Evolutionary conservation across 2,329 filamentous ascomycete species (phyloP).

Genomic region (Sclerotinia trifoliorum): DNA sequence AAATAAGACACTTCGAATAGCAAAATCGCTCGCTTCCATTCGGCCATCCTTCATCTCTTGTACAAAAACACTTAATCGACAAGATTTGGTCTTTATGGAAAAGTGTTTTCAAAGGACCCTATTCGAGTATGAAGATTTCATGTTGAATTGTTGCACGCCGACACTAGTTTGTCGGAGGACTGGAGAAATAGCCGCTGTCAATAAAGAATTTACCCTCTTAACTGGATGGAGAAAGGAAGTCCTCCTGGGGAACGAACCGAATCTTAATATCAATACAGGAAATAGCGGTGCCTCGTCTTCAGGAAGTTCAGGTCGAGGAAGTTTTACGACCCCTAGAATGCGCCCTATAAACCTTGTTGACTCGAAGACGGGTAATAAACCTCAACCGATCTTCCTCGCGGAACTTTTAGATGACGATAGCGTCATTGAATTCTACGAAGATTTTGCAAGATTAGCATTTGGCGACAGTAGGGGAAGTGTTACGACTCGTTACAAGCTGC

Average conservation of each 20-base stretch:
- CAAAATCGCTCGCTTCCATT: constrained; percentile 83
- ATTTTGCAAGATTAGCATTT: constrained; percentile 90
- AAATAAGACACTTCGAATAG: constrained; percentile 77
- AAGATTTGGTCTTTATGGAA: constrained; percentile 96
- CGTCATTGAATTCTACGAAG: constrained; percentile 92
- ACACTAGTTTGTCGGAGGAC: constrained; percentile 90
- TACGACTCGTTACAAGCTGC: constrained; percentile 76
- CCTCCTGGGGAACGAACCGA: constrained; percentile 80
- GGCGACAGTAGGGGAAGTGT: constrained; percentile 85
- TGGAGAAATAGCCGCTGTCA: constrained; percentile 90
- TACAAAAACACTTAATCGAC: constrained; percentile 80
- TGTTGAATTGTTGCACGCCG: constrained; percentile 83
- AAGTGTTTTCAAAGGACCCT: constrained; percentile 92
- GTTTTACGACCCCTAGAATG: constrained; percentile 53
- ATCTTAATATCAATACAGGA: constrained; percentile 75
- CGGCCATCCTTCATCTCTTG: constrained; percentile 91
- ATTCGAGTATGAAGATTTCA: constrained; percentile 90
- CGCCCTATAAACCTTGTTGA: constrained; percentile 46
- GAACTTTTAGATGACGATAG: constrained; percentile 92
- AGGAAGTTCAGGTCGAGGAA: constrained; percentile 44
- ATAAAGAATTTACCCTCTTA: constrained; percentile 94
- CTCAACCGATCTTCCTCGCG: constrained; percentile 83
- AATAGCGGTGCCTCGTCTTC: constrained; percentile 26
- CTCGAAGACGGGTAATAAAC: constrained; percentile 46
- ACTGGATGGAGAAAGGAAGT: constrained; percentile 94